Conservation (phyloP, 495 filamentous ascomycete species). For the Extremus antarcticus region DNA sequence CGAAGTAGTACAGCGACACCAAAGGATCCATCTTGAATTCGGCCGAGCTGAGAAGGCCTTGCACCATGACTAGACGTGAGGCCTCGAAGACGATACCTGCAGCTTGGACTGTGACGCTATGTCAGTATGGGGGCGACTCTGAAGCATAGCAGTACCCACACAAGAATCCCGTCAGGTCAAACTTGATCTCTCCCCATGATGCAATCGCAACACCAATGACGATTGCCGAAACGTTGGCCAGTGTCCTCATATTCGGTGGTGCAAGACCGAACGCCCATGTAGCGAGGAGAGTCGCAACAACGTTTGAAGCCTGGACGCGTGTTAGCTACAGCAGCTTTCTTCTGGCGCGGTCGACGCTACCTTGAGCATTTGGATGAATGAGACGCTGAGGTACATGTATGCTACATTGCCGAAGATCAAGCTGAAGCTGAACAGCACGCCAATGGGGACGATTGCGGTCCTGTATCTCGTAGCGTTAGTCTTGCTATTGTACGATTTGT, state of each 20-base stretch:
- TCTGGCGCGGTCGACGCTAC: conserved; percentile 29
- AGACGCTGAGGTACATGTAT: conserved; percentile 80
- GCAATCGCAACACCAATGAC: conserved; percentile 81
- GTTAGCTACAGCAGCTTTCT: background rate
- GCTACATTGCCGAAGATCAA: conserved; percentile 89
- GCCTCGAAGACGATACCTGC: conserved; percentile 79
- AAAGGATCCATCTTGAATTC: conserved; percentile 96
- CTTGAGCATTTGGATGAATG: conserved; percentile 97
- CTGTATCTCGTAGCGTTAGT: conserved; percentile 46
- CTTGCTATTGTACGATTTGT: background rate
- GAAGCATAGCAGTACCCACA: conserved; percentile 31
- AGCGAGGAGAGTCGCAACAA: conserved; percentile 73
- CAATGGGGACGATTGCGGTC: conserved; percentile 82
- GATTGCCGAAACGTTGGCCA: conserved; percentile 78
- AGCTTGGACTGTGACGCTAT: conserved; percentile 44
- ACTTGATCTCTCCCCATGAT: conserved; percentile 82
- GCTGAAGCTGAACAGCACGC: conserved; percentile 81
- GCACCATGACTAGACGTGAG: conserved; percentile 78
- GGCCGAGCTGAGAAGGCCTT: conserved; percentile 71
- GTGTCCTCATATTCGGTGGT: conserved; percentile 61
- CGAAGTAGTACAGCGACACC: conserved; percentile 90
- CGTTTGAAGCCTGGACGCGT: conserved; percentile 60
- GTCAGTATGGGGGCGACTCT: background rate
- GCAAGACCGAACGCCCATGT: conserved; percentile 73
- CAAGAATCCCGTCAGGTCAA: conserved; percentile 71